These are phyloP conservation scores for Parathielavia hyrcaniae DNA, from an alignment of 495 filamentous ascomycete species.

Conservation along the genomic window DNA sequence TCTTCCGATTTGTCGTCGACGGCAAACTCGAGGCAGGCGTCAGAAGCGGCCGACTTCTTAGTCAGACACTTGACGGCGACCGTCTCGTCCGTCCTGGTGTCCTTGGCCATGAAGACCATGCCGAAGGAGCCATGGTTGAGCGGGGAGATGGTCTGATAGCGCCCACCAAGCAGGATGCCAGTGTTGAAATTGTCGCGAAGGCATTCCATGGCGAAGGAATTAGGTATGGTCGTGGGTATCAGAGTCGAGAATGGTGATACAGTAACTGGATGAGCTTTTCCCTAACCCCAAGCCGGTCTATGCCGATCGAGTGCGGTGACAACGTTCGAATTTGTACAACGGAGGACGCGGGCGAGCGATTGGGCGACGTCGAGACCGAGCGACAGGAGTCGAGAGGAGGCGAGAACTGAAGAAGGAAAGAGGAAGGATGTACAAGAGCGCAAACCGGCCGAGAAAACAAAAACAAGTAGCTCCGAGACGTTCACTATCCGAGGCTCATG, in stretches of 20 bases:
- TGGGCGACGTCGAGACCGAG: not conserved
- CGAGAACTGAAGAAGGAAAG: slow-evolving; percentile 21
- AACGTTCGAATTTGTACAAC: slow-evolving; percentile 41
- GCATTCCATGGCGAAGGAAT: slow-evolving; percentile 62
- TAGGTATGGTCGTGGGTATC: slow-evolving; percentile 24
- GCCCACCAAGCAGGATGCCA: slow-evolving; percentile 70
- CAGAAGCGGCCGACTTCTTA: slow-evolving; percentile 58
- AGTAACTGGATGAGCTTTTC: slow-evolving; percentile 30
- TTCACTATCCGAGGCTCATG: slow-evolving; percentile 62
- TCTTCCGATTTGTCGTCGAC: slow-evolving; percentile 85
- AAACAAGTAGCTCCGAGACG: slow-evolving; percentile 52
- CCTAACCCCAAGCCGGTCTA: slow-evolving; percentile 38
- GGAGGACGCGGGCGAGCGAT: slow-evolving; percentile 21
- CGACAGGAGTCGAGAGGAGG: slow-evolving; percentile 24
- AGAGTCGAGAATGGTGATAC: slow-evolving; percentile 32
- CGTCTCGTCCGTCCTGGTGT: slow-evolving; percentile 62
- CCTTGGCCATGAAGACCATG: slow-evolving; percentile 90
- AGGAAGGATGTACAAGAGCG: slow-evolving; percentile 43
- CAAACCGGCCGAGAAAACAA: slow-evolving; percentile 39
- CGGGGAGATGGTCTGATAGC: slow-evolving; percentile 83
- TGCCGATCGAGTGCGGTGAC: slow-evolving; percentile 33
- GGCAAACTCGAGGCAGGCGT: slow-evolving; percentile 49
- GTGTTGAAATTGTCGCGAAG: slow-evolving; percentile 65
- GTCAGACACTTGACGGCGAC: slow-evolving; percentile 94
- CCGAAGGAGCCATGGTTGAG: slow-evolving; percentile 98